These are phyloP conservation scores for Tieghemiomyces parasiticus DNA, from an alignment of 192 early-diverging fungal genomes.

Conservation along the genomic window DNA sequence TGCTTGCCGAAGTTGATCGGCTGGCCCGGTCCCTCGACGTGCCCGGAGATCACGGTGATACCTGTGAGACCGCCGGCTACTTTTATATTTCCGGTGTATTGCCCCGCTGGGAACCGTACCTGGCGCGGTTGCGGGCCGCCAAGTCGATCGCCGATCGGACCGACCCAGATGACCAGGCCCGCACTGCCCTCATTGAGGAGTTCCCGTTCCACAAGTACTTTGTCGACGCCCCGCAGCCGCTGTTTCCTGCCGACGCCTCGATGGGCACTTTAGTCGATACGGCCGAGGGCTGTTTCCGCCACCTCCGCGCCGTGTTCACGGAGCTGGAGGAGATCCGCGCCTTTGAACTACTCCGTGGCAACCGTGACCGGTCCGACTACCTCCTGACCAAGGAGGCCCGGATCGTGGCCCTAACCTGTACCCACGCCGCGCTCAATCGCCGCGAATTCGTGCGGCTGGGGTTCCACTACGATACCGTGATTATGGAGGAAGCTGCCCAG, in stretches of 20 bases:
- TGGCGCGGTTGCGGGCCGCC: slow-evolving; percentile 15
- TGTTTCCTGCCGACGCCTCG: slow-evolving; percentile 37
- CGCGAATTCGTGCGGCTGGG: slow-evolving; percentile 73
- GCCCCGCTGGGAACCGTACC: slow-evolving; percentile 59
- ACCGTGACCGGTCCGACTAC: slow-evolving; percentile 74
- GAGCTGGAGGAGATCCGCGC: slow-evolving; percentile 84
- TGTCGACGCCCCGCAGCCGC: slow-evolving; percentile 44
- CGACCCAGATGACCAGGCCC: slow-evolving; percentile 18
- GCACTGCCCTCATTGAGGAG: slow-evolving; percentile 11
- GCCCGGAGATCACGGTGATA: slow-evolving; percentile 72
- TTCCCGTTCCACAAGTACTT: slow-evolving; percentile 87
- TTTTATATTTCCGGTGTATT: slow-evolving; percentile 70
- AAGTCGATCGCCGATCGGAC: slow-evolving; percentile 13
- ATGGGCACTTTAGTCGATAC: slow-evolving; percentile 39
- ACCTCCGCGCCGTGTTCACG: slow-evolving; percentile 65
- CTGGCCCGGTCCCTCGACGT: slow-evolving; percentile 63
- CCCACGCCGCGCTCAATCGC: slow-evolving; percentile 84
- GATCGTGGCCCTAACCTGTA: slow-evolving; percentile 96
- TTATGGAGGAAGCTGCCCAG: slow-evolving; percentile 97
- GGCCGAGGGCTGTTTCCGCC: slow-evolving; percentile 65
- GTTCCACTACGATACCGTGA: slow-evolving; percentile 88
- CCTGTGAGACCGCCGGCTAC: slow-evolving; percentile 86
- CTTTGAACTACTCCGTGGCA: slow-evolving; percentile 78
- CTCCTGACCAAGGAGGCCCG: slow-evolving; percentile 89
- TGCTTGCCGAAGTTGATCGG: slow-evolving; percentile 62